Conservation (phyloP, 352 stramenopile genomes). For the Pythium aristosporum region DNA sequence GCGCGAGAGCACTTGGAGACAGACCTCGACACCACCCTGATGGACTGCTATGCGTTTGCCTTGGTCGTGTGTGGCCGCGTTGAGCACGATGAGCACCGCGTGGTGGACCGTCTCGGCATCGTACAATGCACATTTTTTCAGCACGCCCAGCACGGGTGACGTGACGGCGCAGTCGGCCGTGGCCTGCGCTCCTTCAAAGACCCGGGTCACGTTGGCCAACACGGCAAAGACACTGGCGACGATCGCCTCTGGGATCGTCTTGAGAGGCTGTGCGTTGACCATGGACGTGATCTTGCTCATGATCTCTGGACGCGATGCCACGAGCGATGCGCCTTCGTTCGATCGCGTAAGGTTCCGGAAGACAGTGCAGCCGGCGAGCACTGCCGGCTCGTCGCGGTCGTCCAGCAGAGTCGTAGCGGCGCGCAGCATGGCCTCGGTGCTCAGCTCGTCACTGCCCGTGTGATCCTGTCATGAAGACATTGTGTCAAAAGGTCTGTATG, state of each 20-base stretch:
- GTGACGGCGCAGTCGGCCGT: conserved; percentile 46
- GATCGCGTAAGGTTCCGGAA: conserved; percentile 61
- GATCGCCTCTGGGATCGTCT: conserved; percentile 35
- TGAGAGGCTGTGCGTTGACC: conserved; percentile 45
- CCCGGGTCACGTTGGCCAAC: conserved; percentile 53
- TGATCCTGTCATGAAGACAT: conserved; percentile 7
- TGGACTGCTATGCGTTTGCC: conserved; percentile 55
- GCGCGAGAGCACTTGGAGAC: conserved; percentile 50
- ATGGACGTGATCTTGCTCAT: conserved; percentile 45
- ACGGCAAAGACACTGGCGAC: conserved; percentile 42
- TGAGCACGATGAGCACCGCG: conserved; percentile 45
- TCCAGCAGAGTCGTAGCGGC: conserved; percentile 41
- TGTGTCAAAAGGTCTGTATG: neutral
- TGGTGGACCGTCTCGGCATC: conserved; percentile 40
- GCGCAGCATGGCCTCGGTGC: conserved; percentile 51
- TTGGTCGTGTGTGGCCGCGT: conserved; percentile 52
- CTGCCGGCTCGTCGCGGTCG: conserved; percentile 43
- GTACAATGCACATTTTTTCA: conserved; percentile 58
- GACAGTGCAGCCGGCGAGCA: conserved; percentile 47
- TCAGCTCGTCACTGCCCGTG: conserved; percentile 37
- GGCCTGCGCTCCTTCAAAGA: conserved; percentile 50
- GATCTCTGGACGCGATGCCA: conserved; percentile 40
- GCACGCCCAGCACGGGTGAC: conserved; percentile 44
- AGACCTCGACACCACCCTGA: conserved; percentile 49
- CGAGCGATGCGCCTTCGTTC: conserved; percentile 47